Percentiles rank a stretch among this genome's conserved stretches.
These are phyloP conservation scores for Cryphonectria radicalis DNA, from an alignment of 2,329 filamentous ascomycete genomes.

Conservation along the genomic window DNA sequence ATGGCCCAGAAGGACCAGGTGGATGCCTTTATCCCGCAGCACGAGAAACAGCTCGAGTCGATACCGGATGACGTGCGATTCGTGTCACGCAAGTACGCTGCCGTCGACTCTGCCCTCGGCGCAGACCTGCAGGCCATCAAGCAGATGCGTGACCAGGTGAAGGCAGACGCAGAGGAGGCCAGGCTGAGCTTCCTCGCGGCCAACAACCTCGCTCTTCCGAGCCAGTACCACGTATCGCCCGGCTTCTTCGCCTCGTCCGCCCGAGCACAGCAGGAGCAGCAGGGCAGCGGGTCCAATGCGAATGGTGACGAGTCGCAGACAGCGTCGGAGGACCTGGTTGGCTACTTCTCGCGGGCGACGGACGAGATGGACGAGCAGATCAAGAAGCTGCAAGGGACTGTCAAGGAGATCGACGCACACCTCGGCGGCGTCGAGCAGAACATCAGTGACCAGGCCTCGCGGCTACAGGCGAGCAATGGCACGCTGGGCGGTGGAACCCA, in stretches of 20 bases:
- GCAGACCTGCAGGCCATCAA: constrained; percentile 49
- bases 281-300: constrained; percentile 47
- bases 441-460: constrained; percentile 63
- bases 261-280: constrained; percentile 34
- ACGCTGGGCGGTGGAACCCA: constrained; percentile 43
- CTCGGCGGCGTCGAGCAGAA: constrained; percentile 65
- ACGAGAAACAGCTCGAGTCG: constrained; percentile 45
- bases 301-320: constrained; percentile 44
- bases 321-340: constrained; percentile 62
- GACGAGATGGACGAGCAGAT: constrained; percentile 65
- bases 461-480: constrained; percentile 48
- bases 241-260: constrained; percentile 40
- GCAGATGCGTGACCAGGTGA: constrained; percentile 46
- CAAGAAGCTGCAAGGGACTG: constrained; percentile 59
- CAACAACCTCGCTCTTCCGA: constrained; percentile 52
- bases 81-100: constrained; percentile 50
- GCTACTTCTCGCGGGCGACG: constrained; percentile 65
- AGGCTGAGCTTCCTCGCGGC: constrained; percentile 50
- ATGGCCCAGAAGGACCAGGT: constrained; percentile 79
- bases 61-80: constrained; percentile 51
- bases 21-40: constrained; percentile 66
- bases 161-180: constrained; percentile 47
- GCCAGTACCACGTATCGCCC: constrained; percentile 53
- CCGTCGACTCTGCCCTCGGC: constrained; percentile 46
- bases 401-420: constrained; percentile 68